Evolutionary conservation across 352 stramenopile species (phyloP).

Genomic region (Pythium apleroticum): DNA sequence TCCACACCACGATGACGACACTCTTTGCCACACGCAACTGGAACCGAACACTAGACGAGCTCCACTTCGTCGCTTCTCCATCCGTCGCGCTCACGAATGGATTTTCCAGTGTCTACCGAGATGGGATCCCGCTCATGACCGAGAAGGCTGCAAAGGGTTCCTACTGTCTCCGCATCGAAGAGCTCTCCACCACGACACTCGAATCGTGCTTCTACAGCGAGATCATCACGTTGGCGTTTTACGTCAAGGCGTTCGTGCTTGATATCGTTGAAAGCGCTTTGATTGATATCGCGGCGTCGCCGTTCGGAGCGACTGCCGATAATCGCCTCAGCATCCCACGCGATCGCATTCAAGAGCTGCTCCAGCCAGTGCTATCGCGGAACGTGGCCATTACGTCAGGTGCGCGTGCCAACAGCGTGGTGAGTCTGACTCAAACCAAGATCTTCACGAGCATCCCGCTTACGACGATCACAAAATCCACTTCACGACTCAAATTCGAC

Average conservation of each 20-base stretch:
- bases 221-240: slow-evolving; percentile 27
- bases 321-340: slow-evolving; percentile 1
- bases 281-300: neutral
- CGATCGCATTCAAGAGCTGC: slow-evolving; percentile 19
- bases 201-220: slow-evolving; percentile 32
- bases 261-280: slow-evolving; percentile 30
- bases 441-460: slow-evolving; percentile 16
- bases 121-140: slow-evolving; percentile 26
- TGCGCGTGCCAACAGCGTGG: slow-evolving; percentile 1
- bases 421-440: slow-evolving; percentile 16
- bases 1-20: slow-evolving; percentile 30
- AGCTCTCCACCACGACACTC: slow-evolving; percentile 27
- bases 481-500: slow-evolving; percentile 27
- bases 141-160: slow-evolving; percentile 17
- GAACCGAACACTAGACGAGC: slow-evolving; percentile 30
- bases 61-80: slow-evolving; percentile 22
- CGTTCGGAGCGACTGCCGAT: slow-evolving; percentile 2
- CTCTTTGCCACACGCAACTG: slow-evolving; percentile 35
- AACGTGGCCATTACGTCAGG: slow-evolving; percentile 29
- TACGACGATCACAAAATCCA: slow-evolving; percentile 21
- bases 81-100: slow-evolving; percentile 24
- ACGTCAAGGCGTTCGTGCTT: slow-evolving; percentile 33
- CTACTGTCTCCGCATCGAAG: slow-evolving; percentile 13
- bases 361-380: slow-evolving; percentile 8
- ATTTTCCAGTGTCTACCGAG: slow-evolving; percentile 26